Evolutionary conservation across 441 rosid species (phyloP), one percentile per base, ranked within the genome.

Genomic region (Pelargonium myrrhifolium): DNA sequence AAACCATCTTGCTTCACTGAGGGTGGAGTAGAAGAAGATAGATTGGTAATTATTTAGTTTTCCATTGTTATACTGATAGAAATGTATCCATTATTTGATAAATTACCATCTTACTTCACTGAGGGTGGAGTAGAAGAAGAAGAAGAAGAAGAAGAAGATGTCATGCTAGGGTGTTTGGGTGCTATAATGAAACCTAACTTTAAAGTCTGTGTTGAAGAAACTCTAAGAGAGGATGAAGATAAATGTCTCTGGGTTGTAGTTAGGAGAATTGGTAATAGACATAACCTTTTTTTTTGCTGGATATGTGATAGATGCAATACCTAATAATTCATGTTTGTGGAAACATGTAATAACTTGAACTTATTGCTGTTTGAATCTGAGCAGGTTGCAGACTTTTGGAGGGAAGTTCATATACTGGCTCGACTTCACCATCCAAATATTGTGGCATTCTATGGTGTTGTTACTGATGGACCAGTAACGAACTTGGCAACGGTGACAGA

Each of bases 351-450:
- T 11, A 24, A 26, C 18, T 1, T 24, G 40, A 26, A 60, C 62
- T 64, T 35, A 63, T 10, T 17, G 14, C 20, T 21, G 17, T 26
- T 70, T 53, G 4, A 7, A 43, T 45, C 28, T 17, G 18, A 64
- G 66, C 77, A 79, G 86, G 71, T 74, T 62, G 64, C 68, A 8
- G 83, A 82, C 72, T 79, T 82, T 65, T 82, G 83, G 83, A 78
- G 64, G 77, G 86, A 82, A 68, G 80, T 83, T 67, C 66, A 70
- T 67, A 73, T 82, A 24, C 81, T 79, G 20, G 76, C 74, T 42
- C 74, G 71, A 65, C 78, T 79, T 75, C 85, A 75, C 75, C 85
- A 82, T 65, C 85, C 83, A 60, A 82, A 82, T 66, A 71, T 82
- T 18, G 78, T 82, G 58, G 81, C 83, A 8, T 76, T 82, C 62